Evolutionary conservation across 768 basidiomycete genomes (phyloP).

Genomic region (Tricholoma flavovirens): DNA sequence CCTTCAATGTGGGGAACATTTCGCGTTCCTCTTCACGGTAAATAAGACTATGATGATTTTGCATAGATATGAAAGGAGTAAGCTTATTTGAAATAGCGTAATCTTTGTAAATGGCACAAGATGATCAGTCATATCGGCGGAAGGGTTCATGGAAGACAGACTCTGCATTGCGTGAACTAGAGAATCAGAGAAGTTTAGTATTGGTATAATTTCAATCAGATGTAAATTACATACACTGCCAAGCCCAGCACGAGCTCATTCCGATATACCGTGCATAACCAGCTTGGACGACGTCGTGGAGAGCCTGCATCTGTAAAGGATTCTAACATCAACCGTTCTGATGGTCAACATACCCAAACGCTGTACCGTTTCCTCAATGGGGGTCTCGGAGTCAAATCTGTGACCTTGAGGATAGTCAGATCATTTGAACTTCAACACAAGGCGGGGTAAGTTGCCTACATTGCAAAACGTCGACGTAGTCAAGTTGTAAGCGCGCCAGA

Average conservation of each 20-base stretch:
- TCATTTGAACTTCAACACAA: not conserved
- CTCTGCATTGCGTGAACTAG: slow-evolving; percentile 54
- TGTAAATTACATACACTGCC: slow-evolving; percentile 38
- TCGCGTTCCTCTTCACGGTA: slow-evolving; percentile 65
- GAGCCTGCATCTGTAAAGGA: slow-evolving; percentile 50
- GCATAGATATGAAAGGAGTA: slow-evolving; percentile 64
- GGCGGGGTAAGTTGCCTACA: slow-evolving; percentile 28
- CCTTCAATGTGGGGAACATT: slow-evolving; percentile 57
- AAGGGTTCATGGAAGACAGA: slow-evolving; percentile 17
- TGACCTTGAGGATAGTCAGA: slow-evolving; percentile 31
- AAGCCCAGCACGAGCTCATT: slow-evolving; percentile 51
- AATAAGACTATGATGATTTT: slow-evolving; percentile 56
- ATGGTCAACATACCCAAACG: not conserved
- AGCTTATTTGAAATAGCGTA: slow-evolving; percentile 55
- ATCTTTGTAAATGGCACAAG: slow-evolving; percentile 26
- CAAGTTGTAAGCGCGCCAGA: slow-evolving; percentile 62
- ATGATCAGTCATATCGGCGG: too few species aligned
- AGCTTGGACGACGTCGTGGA: slow-evolving; percentile 62
- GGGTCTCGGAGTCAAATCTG: slow-evolving; percentile 51
- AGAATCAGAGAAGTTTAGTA: not conserved
- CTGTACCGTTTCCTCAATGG: slow-evolving; percentile 48
- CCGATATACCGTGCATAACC: slow-evolving; percentile 60
- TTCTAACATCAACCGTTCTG: not conserved
- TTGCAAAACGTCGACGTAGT: slow-evolving; percentile 74
- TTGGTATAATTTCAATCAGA: not conserved